Evolutionary conservation across 2,329 filamentous ascomycete genomes (phyloP).

Genomic region (Colletotrichum tofieldiae): DNA sequence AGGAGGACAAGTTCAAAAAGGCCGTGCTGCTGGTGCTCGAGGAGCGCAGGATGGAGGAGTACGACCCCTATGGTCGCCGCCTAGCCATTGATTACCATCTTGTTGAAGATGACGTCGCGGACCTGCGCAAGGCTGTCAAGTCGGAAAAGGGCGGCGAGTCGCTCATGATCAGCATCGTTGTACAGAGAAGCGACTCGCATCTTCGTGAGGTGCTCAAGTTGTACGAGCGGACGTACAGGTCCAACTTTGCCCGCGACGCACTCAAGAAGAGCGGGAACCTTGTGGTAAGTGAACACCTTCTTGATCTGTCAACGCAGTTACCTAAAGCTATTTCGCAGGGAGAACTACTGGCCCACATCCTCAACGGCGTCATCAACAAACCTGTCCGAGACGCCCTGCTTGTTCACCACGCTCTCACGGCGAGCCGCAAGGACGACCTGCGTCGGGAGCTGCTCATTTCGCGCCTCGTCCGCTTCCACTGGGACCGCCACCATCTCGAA

Average conservation of each 20-base stretch:
- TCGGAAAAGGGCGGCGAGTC: conserved; percentile 88
- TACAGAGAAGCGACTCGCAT: conserved; percentile 85
- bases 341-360: conserved; percentile 92
- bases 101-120: conserved; percentile 80
- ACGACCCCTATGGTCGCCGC: conserved; percentile 73
- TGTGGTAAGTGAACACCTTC: conserved; percentile 76
- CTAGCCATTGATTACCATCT: conserved; percentile 71
- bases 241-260: conserved; percentile 91
- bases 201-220: conserved; percentile 82
- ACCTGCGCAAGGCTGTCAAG: conserved; percentile 78
- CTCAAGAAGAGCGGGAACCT: conserved; percentile 92
- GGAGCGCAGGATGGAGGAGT: conserved; percentile 86
- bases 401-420: conserved; percentile 88
- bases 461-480: conserved; percentile 89
- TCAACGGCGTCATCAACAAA: conserved; percentile 97
- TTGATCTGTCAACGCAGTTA: background rate
- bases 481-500: conserved; percentile 88
- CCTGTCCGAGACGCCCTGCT: conserved; percentile 94
- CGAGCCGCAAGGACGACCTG: conserved; percentile 78
- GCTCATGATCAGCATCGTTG: conserved; percentile 88
- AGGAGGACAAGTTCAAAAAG: conserved; percentile 95
- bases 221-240: conserved; percentile 81
- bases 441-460: conserved; percentile 91
- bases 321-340: conserved; percentile 71
- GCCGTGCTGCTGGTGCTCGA: conserved; percentile 89